These are phyloP conservation scores for Wickerhamomyces pijperi DNA, from an alignment of 805 yeast species.

Conservation along the genomic window DNA sequence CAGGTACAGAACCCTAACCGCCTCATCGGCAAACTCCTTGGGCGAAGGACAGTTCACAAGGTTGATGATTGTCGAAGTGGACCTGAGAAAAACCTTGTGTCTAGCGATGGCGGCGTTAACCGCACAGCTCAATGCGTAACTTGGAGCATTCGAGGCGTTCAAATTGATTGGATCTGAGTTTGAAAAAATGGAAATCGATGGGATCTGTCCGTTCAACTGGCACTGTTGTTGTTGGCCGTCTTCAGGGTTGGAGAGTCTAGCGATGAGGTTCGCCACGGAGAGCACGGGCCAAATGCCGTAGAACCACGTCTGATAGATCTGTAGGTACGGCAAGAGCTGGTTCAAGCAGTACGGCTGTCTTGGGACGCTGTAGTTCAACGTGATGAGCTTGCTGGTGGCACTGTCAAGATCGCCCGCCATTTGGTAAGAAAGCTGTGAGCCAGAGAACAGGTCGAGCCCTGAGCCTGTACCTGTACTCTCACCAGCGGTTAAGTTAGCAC, in stretches of 20 bases:
- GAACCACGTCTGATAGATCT: slow-evolving; percentile 17
- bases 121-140: slow-evolving; percentile 14
- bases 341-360: slow-evolving; percentile 7
- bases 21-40: slow-evolving; percentile 12
- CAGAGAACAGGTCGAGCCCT: no score
- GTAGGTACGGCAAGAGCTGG: slow-evolving; percentile 13
- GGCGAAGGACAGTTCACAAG: slow-evolving; percentile 12
- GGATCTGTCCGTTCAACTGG: background rate
- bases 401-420: background rate
- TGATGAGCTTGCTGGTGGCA: background rate
- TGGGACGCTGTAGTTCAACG: background rate
- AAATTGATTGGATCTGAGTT: background rate
- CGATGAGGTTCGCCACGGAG: slow-evolving; percentile 8
- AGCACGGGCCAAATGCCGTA: slow-evolving; percentile 18
- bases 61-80: slow-evolving; percentile 8
- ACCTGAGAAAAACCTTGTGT: slow-evolving; percentile 13
- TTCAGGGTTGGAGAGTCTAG: slow-evolving; percentile 6
- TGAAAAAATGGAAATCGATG: background rate
- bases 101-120: slow-evolving; percentile 15
- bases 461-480: no score
- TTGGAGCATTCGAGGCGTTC: slow-evolving; percentile 7
- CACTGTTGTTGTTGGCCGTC: background rate
- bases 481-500: background rate
- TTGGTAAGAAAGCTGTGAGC: background rate
- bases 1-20: slow-evolving; percentile 11